Evolutionary conservation across 768 basidiomycete genomes (phyloP).

Genomic region (Lactifluus volemus): DNA sequence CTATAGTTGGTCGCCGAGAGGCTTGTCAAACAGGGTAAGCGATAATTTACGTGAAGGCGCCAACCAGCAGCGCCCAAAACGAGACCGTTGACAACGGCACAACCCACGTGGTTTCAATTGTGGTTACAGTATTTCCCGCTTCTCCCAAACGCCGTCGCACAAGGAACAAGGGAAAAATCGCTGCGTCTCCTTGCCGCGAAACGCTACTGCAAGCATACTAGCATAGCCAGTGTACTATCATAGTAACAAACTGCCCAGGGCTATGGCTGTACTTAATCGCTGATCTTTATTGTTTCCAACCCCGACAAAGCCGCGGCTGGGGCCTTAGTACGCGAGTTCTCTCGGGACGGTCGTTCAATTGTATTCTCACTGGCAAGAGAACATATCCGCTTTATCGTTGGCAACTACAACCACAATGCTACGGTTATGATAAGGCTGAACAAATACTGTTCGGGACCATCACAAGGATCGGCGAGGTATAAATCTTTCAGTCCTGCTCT

Average conservation of each 20-base stretch:
- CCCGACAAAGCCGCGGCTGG: background rate
- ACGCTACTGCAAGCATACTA: background rate
- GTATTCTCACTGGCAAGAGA: too few relatives aligned
- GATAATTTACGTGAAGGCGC: background rate
- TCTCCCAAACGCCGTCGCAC: background rate
- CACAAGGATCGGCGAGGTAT: slow-evolving; percentile 21
- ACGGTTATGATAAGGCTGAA: slow-evolving; percentile 35
- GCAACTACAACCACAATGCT: slow-evolving; percentile 4
- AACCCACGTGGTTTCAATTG: background rate
- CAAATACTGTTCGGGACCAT: slow-evolving; percentile 2
- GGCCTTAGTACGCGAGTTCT: background rate
- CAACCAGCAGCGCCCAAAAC: background rate
- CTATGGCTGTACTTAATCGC: background rate
- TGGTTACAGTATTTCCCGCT: background rate
- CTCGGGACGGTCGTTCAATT: background rate
- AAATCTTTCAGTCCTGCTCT: slow-evolving; percentile 79
- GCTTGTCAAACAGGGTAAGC: background rate
- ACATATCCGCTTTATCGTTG: too few relatives aligned
- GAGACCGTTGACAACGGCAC: background rate
- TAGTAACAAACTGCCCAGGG: background rate
- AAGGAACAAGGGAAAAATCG: background rate
- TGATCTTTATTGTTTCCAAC: background rate
- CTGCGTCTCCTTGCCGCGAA: background rate
- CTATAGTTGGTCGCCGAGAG: too few relatives aligned
- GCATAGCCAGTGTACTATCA: too few relatives aligned